phyloP scores from a whole-genome alignment of 352 stramenopile genomes.

The Globisporangium rhizosaccharum region DNA sequence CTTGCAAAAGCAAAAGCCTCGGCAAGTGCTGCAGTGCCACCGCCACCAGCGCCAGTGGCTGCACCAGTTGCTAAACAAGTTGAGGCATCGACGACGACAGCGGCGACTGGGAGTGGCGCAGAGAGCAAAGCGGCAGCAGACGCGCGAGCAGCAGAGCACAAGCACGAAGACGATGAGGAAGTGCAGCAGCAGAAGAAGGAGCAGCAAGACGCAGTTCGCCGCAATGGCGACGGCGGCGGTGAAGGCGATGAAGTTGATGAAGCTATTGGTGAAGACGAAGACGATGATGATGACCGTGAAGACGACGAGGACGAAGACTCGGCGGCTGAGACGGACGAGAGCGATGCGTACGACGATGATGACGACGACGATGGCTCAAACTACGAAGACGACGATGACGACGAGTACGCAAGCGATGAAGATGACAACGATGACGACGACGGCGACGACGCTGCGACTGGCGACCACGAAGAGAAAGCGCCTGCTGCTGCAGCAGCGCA shows the following conservation, averaged over 20 bases:
- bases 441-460: neutral
- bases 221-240: conserved; percentile 8
- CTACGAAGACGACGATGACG: conserved; percentile 19
- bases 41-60: conserved; percentile 2
- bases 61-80: neutral
- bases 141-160: conserved; percentile 1
- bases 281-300: conserved; percentile 17
- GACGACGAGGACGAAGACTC: conserved; percentile 7
- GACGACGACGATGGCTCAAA: conserved; percentile 16
- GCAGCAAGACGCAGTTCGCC: conserved; percentile 4
- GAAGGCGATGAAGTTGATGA: conserved; percentile 10
- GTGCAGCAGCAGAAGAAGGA: conserved; percentile 3
- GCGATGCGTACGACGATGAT: conserved; percentile 12
- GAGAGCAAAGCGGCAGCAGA: conserved; percentile 1
- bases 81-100: neutral
- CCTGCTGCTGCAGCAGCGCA: conserved; percentile 8
- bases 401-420: neutral
- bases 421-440: conserved; percentile 8
- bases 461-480: neutral
- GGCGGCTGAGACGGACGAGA: conserved; percentile 14
- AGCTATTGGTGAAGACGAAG: conserved; percentile 23
- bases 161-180: conserved; percentile 6
- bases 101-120: neutral
- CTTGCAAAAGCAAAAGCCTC: neutral
- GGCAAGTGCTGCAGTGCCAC: no score